Percentiles rank a stretch among this genome's conserved stretches.
Conservation (phyloP, 2,329 filamentous ascomycete species). For the Thelonectria blattea region DNA sequence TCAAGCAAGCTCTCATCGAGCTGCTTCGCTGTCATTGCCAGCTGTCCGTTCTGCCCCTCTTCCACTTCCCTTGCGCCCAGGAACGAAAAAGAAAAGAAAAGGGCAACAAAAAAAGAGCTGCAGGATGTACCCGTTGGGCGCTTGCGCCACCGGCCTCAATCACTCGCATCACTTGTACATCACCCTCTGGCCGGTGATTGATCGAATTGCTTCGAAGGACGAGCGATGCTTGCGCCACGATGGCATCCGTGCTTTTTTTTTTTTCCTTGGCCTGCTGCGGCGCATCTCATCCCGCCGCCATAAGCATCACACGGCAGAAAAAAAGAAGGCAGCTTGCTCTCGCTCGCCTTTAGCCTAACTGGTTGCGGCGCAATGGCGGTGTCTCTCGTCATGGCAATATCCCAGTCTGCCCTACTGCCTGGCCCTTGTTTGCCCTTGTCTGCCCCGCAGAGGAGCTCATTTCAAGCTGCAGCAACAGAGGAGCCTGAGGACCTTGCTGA, state of each 20-base stretch:
- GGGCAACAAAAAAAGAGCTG: neutral
- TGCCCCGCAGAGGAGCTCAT: conserved; percentile 20
- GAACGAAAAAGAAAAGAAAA: neutral
- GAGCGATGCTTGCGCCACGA: conserved; percentile 23
- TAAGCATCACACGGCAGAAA: conserved; percentile 25
- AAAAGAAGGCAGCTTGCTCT: neutral
- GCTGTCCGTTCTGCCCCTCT: neutral
- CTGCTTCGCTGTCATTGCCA: conserved; percentile 5
- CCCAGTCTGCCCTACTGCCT: conserved; percentile 15
- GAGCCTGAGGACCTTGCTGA: neutral
- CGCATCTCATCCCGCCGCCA: conserved; percentile 20
- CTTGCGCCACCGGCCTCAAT: conserved; percentile 22
- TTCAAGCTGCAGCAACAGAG: conserved; percentile 16
- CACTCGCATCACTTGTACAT: conserved; percentile 24
- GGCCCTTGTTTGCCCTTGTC: conserved; percentile 1
- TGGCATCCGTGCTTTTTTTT: conserved; percentile 29
- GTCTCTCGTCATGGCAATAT: conserved; percentile 30
- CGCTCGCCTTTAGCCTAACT: conserved; percentile 34
- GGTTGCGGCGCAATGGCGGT: conserved; percentile 32
- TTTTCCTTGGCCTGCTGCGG: neutral
- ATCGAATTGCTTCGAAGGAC: conserved; percentile 12
- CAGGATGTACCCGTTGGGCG: conserved; percentile 7
- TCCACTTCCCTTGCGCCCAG: neutral
- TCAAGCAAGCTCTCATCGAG: conserved; percentile 14
- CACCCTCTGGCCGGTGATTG: conserved; percentile 14